Percentiles rank a stretch among this genome's conserved stretches.
Conservation (phyloP, 2,329 filamentous ascomycete species). For the Drechslera avenae region DNA sequence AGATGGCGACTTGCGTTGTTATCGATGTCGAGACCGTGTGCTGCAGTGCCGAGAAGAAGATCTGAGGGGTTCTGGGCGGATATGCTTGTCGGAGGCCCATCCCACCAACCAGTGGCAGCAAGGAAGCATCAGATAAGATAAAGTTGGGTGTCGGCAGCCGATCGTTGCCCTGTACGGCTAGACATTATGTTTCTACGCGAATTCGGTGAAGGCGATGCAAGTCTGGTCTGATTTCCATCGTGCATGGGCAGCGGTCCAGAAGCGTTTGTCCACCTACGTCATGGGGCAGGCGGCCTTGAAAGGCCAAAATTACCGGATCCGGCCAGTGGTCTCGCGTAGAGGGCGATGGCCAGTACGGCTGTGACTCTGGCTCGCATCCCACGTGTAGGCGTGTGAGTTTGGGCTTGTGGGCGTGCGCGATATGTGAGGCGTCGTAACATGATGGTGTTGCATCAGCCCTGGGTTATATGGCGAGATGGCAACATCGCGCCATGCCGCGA, state of each 20-base stretch:
- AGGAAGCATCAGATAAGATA: slow-evolving; percentile 13
- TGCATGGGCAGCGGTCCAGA: slow-evolving; percentile 3
- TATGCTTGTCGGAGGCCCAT: slow-evolving; percentile 5
- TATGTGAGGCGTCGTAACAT: neutral
- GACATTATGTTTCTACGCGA: slow-evolving; percentile 1
- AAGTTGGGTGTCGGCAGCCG: slow-evolving; percentile 12
- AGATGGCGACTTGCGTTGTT: slow-evolving; percentile 2
- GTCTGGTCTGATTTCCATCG: neutral
- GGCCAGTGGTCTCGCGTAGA: slow-evolving; percentile 8
- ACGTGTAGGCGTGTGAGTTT: neutral
- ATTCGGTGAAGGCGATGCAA: slow-evolving; percentile 8
- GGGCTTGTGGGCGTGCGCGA: too few species aligned
- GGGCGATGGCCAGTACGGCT: slow-evolving; percentile 1
- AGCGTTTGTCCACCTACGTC: slow-evolving; percentile 1
- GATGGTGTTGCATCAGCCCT: neutral
- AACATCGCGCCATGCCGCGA: neutral
- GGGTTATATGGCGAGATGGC: neutral
- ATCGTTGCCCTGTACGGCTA: slow-evolving; percentile 11
- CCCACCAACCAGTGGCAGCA: slow-evolving; percentile 3
- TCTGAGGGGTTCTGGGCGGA: neutral
- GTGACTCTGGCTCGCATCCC: neutral
- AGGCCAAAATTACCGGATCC: slow-evolving; percentile 7
- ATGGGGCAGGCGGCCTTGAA: neutral
- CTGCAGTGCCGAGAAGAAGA: slow-evolving; percentile 11
- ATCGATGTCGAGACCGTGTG: slow-evolving; percentile 14